Evolutionary conservation across 306 rosid species (phyloP).

Genomic region (Heteromeles arbutifolia): DNA sequence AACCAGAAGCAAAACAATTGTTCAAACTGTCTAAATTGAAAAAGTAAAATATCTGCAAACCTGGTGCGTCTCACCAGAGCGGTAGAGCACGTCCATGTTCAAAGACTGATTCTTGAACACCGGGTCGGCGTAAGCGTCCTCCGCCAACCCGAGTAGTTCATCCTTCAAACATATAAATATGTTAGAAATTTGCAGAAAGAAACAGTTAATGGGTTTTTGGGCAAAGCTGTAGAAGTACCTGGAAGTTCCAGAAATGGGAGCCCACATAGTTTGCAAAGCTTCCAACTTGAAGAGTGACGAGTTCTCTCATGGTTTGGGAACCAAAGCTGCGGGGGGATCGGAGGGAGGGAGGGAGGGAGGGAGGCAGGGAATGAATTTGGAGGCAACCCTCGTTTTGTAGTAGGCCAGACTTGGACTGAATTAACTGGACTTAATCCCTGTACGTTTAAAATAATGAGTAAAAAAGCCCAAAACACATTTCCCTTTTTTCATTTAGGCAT

Average conservation of each 20-base stretch:
- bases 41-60: constrained; percentile 19
- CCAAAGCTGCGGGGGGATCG: background rate
- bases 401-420: background rate
- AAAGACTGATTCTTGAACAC: constrained; percentile 58
- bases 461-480: no score
- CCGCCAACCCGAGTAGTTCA: constrained; percentile 71
- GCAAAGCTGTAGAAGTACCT: constrained; percentile 31
- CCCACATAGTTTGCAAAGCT: constrained; percentile 77
- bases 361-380: background rate
- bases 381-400: background rate
- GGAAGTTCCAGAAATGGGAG: constrained; percentile 97
- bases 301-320: constrained; percentile 57
- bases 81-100: constrained; percentile 86
- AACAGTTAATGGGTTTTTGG: background rate
- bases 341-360: background rate
- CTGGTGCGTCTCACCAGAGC: constrained; percentile 76
- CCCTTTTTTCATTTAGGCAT: no score
- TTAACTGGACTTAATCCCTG: no score
- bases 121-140: constrained; percentile 53
- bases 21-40: background rate
- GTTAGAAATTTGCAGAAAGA: background rate
- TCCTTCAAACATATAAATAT: constrained; percentile 39
- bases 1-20: background rate
- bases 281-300: constrained; percentile 79
- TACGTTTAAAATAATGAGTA: no score